A percentile compares a stretch with the other conserved stretches of the same genome.
Conservation (phyloP, 75 land plant genomes). For the Larix kaempferi region DNA sequence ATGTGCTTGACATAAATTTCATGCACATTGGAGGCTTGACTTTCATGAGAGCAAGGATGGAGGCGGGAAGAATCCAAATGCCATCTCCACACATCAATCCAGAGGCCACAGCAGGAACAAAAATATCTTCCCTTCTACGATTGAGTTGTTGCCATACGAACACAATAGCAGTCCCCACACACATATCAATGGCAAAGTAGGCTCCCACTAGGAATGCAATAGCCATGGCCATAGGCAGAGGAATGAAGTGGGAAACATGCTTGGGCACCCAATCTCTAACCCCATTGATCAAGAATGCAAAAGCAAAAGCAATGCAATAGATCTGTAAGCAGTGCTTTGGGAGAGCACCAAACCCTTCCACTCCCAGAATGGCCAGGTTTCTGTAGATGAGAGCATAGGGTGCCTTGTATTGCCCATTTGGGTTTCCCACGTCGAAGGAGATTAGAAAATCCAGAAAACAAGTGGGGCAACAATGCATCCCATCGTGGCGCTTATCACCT, state of each 20-base stretch:
- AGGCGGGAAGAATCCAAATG: conserved; percentile 62
- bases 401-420: conserved; percentile 30
- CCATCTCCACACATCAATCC: conserved; percentile 86
- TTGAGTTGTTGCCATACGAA: conserved; percentile 51
- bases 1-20: conserved; percentile 37
- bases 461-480: conserved; percentile 69
- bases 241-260: conserved; percentile 28
- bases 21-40: conserved; percentile 66
- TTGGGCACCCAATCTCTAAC: conserved; percentile 29
- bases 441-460: conserved; percentile 71
- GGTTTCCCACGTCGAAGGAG: conserved; percentile 54
- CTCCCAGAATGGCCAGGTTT: conserved; percentile 62
- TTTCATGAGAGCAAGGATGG: conserved; percentile 52
- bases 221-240: conserved; percentile 86
- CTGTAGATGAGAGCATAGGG: conserved; percentile 56
- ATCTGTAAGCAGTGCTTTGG: conserved; percentile 52
- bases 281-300: conserved; percentile 33
- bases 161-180: conserved; percentile 49
- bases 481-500: conserved; percentile 61
- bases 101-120: conserved; percentile 65
- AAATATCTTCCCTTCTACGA: conserved; percentile 37
- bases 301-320: conserved; percentile 46
- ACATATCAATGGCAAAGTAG: conserved; percentile 74
- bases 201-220: conserved; percentile 60
- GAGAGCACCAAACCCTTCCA: conserved; percentile 55